Percentiles rank a stretch among this genome's conserved stretches.
phyloP scores from a whole-genome alignment of 495 filamentous ascomycete species.

The Diplogelasinospora grovesii region DNA sequence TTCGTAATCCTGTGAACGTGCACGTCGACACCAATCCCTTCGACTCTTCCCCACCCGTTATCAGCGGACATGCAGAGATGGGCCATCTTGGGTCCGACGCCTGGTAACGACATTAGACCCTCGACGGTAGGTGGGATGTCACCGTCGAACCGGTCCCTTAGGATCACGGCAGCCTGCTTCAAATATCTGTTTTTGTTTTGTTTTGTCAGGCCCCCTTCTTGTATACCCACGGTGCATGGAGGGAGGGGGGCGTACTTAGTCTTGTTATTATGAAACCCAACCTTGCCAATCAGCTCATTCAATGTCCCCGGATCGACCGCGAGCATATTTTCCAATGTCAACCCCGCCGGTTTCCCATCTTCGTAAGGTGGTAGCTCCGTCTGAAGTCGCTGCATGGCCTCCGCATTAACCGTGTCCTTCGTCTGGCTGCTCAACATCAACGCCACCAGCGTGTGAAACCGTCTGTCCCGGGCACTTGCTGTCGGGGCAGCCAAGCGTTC shows the following conservation, averaged over 20 bases:
- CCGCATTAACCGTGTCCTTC: conserved; percentile 88
- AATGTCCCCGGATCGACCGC: conserved; percentile 60
- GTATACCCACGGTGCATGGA: background rate
- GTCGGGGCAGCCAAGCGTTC: conserved; percentile 60
- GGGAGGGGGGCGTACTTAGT: conserved; percentile 45
- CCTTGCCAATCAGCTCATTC: conserved; percentile 72
- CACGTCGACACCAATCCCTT: conserved; percentile 62
- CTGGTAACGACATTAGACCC: conserved; percentile 73
- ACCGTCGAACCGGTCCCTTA: conserved; percentile 58
- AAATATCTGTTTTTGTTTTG: conserved; percentile 49
- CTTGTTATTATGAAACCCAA: conserved; percentile 97
- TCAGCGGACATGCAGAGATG: conserved; percentile 72
- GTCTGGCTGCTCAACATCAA: conserved; percentile 97
- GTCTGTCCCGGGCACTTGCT: conserved; percentile 54
- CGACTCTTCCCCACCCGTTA: conserved; percentile 49
- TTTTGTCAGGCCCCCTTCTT: no score
- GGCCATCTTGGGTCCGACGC: conserved; percentile 97
- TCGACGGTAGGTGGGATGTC: conserved; percentile 83
- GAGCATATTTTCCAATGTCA: conserved; percentile 76
- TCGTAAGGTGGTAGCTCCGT: conserved; percentile 56
- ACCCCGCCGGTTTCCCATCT: conserved; percentile 31
- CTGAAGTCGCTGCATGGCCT: conserved; percentile 73
- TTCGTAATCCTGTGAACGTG: conserved; percentile 87
- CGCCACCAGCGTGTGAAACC: conserved; percentile 86
- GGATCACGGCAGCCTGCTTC: conserved; percentile 65